Base-by-base conservation (phyloP, 257 asterid genomes). In the Penstemon davidsonii region DNA sequence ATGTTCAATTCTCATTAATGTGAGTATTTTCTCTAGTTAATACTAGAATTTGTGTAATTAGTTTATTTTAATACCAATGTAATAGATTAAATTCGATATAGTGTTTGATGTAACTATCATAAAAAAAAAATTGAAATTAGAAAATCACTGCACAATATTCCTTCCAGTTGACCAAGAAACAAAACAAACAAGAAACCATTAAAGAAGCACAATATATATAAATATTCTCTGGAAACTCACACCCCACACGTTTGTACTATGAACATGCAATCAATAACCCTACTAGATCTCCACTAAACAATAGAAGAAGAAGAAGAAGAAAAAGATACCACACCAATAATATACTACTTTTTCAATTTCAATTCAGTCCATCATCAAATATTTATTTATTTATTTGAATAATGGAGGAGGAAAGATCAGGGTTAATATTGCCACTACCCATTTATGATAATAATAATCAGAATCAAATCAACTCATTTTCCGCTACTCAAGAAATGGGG, bases 401-500 rank as follows among this genome's bases (percentile, higher is more conserved):
- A 74, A 88, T 86, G 89, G 89, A 87, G 74, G 86, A 83, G 18
- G 89, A 79, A 78, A 3, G 4, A 12, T 11, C 4, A 19, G 5
- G 3, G 10, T 36, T 55, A 40, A 62, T 8, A 42, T 15, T 15
- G 18, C 67, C 67, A 45, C 2, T 25, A 25, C 67, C 76, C 70
- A 84, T 79, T 76, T 80, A 80, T 51, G 87, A 81, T 55, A 73
- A 80, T 53, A 89, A 77, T 37, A 80, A 80, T 19, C 87, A 73
- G 33, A 25, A 25, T 45, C 87, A 77, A 61, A 67, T 76, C 58
- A 63, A 79, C 12, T 70, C 80, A 11, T 82, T 79, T 52, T 70
- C 87, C 13, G 33, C 73, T 19, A 50, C 80, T 15, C 83, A 80
- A 41, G 91, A 88, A 49, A 83, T 90, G 96, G 94, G 94, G 55